Percentiles rank a stretch among this genome's conserved stretches.
These are phyloP conservation scores for Sporormia fimetaria DNA, from an alignment of 495 filamentous ascomycete species.

Conservation along the genomic window DNA sequence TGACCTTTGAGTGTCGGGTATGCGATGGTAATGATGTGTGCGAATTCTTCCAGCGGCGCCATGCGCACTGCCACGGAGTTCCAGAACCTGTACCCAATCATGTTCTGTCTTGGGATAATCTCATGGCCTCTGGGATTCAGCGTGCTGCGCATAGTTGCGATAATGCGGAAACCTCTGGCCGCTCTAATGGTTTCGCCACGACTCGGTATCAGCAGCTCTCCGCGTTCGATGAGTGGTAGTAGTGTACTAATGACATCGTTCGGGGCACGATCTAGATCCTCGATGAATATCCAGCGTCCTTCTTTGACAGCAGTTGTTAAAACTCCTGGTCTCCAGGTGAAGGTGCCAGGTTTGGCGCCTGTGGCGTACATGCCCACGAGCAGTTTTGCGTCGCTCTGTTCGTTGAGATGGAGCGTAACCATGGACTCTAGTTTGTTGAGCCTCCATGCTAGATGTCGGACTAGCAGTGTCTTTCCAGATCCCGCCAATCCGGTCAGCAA, in stretches of 20 bases:
- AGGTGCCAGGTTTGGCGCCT: slow-evolving; percentile 70
- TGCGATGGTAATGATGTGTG: slow-evolving; percentile 54
- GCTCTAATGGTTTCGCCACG: slow-evolving; percentile 77
- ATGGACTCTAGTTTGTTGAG: slow-evolving; percentile 63
- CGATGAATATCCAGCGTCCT: slow-evolving; percentile 91
- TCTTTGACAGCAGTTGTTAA: slow-evolving; percentile 86
- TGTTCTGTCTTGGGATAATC: slow-evolving; percentile 39
- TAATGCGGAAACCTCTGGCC: slow-evolving; percentile 70
- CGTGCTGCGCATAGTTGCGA: slow-evolving; percentile 77
- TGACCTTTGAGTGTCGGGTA: slow-evolving; percentile 61
- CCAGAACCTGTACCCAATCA: slow-evolving; percentile 79
- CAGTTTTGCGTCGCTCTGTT: slow-evolving; percentile 93
- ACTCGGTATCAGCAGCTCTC: slow-evolving; percentile 76
- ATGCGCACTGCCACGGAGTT: slow-evolving; percentile 55
- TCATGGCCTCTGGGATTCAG: slow-evolving; percentile 61
- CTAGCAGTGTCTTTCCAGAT: slow-evolving; percentile 76
- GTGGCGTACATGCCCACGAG: slow-evolving; percentile 88
- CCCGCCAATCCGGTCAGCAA: slow-evolving; percentile 75
- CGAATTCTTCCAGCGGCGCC: slow-evolving; percentile 58
- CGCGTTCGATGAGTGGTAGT: slow-evolving; percentile 76
- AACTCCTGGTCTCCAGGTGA: slow-evolving; percentile 86
- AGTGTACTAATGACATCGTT: slow-evolving; percentile 87
- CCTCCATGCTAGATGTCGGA: slow-evolving; percentile 69
- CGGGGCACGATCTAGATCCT: slow-evolving; percentile 93
- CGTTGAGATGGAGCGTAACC: slow-evolving; percentile 88